Evolutionary conservation across 75 land plant species (phyloP), one percentile per base, ranked within the genome.

Genomic region (Chamaecyparis obtusa): DNA sequence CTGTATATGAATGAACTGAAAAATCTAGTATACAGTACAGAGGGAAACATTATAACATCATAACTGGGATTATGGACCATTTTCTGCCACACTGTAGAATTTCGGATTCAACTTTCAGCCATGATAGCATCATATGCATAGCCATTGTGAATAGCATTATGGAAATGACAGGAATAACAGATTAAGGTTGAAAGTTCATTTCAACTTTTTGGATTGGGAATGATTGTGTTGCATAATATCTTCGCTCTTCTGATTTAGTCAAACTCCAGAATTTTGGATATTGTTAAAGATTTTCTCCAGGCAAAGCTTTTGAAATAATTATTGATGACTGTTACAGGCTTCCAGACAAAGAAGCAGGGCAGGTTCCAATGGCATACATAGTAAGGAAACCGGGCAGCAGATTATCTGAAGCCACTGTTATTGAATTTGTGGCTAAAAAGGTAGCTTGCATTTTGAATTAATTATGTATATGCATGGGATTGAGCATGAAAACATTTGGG

Each of bases 341-440:
- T 32, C 88, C 88, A 36, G 88, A 86, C 46, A 88, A 88, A 39
- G 88, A 86, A 86, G 77, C 51, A 6, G 88, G 88, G 4, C 77
- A 88, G 83, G 78, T 88, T 56, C 88, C 88, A 24, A 88, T 88
- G 83, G 88, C 88, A 56, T 88, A 86, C n/a, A 27, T 86, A 11
- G 88, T 88, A 14, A 85, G 72, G 21, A 86, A 88, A 60, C 51
- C 49, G 0, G 64, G 86, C 10, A 64, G 64, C 32, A 67, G 37
- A 36, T 7, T 88, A 39, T 35, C 55, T 60, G 88, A 88, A 67
- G 43, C 27, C 24, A 44, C 3, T 36, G 27, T 86, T 15, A 84
- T 88, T 8, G 55, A 88, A 17, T 88, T 88, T 86, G 74, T 88
- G 24, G 87, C 88, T 46, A 24, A 67, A 88, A 46, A 69, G 41